Conservation (phyloP, 805 yeast species). For the Candida tammaniensis region DNA sequence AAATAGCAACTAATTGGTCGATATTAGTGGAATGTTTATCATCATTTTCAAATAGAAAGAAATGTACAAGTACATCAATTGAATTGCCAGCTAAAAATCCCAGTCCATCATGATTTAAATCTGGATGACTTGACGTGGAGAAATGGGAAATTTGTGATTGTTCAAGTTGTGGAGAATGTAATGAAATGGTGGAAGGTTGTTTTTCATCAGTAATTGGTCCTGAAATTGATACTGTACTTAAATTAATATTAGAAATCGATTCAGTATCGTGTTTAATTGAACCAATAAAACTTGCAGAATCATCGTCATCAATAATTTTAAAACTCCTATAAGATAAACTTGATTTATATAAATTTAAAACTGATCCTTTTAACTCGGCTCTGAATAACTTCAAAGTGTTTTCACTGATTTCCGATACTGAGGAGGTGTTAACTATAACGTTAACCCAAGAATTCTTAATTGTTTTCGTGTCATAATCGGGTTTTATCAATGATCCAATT, state of each 20-base stretch:
- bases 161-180: conserved; percentile 8
- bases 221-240: conserved; percentile 1
- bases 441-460: conserved; percentile 39
- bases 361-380: conserved; percentile 71
- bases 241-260: not conserved
- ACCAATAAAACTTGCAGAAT: conserved; percentile 3
- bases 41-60: conserved; percentile 43
- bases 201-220: conserved; percentile 1
- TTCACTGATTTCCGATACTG: conserved; percentile 24
- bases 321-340: conserved; percentile 41
- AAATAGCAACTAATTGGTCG: conserved; percentile 20
- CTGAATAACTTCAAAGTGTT: conserved; percentile 47
- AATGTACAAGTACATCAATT: conserved; percentile 74
- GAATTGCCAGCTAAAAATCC: conserved; percentile 48
- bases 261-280: conserved; percentile 1
- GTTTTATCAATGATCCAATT: conserved; percentile 5
- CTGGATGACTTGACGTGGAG: conserved; percentile 25
- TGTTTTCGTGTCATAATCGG: conserved; percentile 30
- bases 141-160: not conserved
- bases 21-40: conserved; percentile 11
- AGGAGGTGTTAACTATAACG: conserved; percentile 28
- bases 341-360: conserved; percentile 58
- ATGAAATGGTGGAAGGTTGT: conserved; percentile 6
- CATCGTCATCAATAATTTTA: conserved; percentile 5
- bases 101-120: conserved; percentile 42